These are phyloP conservation scores for Neurospora sp. DNA, from an alignment of 495 filamentous ascomycete species.

Conservation along the genomic window DNA sequence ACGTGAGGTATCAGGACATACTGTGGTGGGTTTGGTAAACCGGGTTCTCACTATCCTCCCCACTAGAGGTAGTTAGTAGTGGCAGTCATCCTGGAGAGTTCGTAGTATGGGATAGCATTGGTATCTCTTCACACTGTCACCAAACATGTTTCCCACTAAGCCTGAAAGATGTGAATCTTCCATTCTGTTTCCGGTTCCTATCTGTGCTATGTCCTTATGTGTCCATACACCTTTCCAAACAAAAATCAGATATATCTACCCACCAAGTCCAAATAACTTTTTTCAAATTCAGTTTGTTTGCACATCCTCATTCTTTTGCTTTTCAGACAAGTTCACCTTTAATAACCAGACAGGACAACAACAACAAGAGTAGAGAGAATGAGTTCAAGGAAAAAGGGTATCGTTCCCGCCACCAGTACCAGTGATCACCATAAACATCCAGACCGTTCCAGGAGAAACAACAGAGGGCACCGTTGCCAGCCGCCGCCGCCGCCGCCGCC, in stretches of 20 bases:
- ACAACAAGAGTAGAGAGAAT: not conserved
- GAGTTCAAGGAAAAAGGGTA: not conserved
- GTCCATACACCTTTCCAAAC: not conserved
- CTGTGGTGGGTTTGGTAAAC: no score
- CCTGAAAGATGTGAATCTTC: not conserved
- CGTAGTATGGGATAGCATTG: not conserved
- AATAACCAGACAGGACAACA: not conserved
- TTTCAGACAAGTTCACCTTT: not conserved
- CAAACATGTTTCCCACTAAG: not conserved
- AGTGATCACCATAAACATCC: not conserved
- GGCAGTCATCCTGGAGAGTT: no score
- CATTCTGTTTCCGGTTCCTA: not conserved
- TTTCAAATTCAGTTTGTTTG: not conserved
- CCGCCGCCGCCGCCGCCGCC: not conserved
- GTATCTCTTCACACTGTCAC: not conserved
- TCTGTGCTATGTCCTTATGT: not conserved
- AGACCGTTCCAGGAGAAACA: not conserved
- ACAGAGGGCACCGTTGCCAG: not conserved
- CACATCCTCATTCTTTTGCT: not conserved
- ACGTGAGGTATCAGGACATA: no score
- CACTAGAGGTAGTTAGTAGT: no score
- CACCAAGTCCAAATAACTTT: not conserved
- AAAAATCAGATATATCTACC: not conserved
- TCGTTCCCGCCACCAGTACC: not conserved
- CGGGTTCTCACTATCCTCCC: no score